Conservation (phyloP, 768 basidiomycete genomes). For the Lentinula sp. region DNA sequence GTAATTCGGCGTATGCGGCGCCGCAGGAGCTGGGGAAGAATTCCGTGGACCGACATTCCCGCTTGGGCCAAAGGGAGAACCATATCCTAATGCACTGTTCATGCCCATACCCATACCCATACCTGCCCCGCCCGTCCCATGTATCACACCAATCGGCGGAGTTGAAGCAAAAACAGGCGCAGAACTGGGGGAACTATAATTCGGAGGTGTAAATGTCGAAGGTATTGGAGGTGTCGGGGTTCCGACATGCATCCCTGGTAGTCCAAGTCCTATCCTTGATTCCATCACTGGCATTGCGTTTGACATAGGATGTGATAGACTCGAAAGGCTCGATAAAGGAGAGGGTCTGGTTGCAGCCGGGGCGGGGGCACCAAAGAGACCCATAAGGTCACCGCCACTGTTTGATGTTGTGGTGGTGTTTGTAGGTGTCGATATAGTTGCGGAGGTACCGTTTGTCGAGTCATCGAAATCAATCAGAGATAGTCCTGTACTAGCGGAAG, state of each 20-base stretch:
- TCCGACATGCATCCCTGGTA: neutral
- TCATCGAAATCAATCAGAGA: slow-evolving; percentile 84
- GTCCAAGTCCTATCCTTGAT: slow-evolving; percentile 1
- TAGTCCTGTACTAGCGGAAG: slow-evolving; percentile 17
- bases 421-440: slow-evolving; percentile 19
- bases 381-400: neutral
- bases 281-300: slow-evolving; percentile 3
- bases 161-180: neutral
- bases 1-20: slow-evolving; percentile 21
- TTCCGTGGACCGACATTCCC: slow-evolving; percentile 3
- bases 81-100: slow-evolving; percentile 18
- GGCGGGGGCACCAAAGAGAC: neutral
- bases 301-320: neutral
- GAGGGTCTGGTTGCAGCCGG: neutral
- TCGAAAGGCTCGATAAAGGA: neutral
- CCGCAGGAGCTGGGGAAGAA: slow-evolving; percentile 7
- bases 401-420: slow-evolving; percentile 50
- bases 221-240: neutral
- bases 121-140: neutral
- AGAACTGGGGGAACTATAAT: neutral
- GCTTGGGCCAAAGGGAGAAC: neutral
- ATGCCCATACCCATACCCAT: neutral
- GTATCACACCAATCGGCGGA: neutral
- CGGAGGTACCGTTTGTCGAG: slow-evolving; percentile 13
- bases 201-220: neutral